Base-by-base conservation (phyloP, 495 filamentous ascomycete species). In the Neurospora cerealis region DNA sequence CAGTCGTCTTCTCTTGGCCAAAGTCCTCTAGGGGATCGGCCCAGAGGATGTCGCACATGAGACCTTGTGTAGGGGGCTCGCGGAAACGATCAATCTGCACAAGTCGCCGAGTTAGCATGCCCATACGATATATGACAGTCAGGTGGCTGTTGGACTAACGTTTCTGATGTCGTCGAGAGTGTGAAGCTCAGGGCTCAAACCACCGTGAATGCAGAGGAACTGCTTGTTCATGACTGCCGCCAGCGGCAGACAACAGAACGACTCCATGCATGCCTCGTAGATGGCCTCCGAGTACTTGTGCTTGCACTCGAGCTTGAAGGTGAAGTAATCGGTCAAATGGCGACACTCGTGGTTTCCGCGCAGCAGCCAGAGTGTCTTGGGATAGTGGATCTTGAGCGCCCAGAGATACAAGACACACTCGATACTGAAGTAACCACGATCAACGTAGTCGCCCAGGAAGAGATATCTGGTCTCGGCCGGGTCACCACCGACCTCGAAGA, bases 211-310 rank as follows among this genome's bases (percentile, higher is more conserved):
- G 83, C 96, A 99, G 78, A 99, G 85, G 82, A 99, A 99, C 77
- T 99, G 96, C 87, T 98, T 99, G 88, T 99, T 99, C 96, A 99
- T 99, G 73, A 99, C 90, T 21, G 96, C 96, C 74, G 96, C 96
- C 81, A 99, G 87, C 69, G 96, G 96, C 77, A 99, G 86, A 77
- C 91, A 87, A 81, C 96, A 99, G 88, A 99, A 99, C 39, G 96
- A 95, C 74, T 98, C 94, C 89, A 97, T 95, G 84, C 96, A 98
- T 44, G 96, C 96, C 82, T 99, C 96, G 81, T 99, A 99, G 74
- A 99, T 90, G 76, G 88, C 88, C 83, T 98, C 96, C 69, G 93
- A 96, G 83, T 99, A 99, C 80, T 99, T 99, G 88, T 99, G 94
- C 85, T 96, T 97, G 86, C 96, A 99, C 83, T 99, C 96, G 72